phyloP scores from a whole-genome alignment of 2,329 filamentous ascomycete genomes.

The Scytalidium lignicola region DNA sequence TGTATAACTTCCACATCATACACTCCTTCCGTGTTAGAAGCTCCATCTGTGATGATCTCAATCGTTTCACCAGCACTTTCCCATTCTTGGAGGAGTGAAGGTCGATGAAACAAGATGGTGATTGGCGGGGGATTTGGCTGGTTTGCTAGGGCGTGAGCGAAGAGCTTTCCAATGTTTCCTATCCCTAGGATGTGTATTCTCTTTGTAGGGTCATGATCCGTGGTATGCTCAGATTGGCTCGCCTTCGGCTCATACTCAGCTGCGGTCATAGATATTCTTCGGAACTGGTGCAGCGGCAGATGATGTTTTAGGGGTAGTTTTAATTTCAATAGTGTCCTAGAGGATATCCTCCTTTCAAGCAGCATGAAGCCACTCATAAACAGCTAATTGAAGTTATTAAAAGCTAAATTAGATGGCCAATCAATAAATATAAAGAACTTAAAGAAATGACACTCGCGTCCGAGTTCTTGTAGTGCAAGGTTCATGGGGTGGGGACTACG shows the following conservation, averaged over 20 bases:
- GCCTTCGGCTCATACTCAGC: background rate
- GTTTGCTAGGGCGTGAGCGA: conserved; percentile 65
- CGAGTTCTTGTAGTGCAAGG: too few species aligned
- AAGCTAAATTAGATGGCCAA: too few species aligned
- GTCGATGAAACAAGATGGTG: conserved; percentile 72
- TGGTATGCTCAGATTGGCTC: background rate
- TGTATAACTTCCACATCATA: conserved; percentile 17
- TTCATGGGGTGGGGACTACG: too few species aligned
- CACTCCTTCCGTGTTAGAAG: conserved; percentile 13
- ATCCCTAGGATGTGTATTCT: conserved; percentile 74
- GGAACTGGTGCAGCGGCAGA: background rate
- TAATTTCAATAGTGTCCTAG: background rate
- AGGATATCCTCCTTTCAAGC: background rate
- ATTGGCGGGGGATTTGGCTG: conserved; percentile 58
- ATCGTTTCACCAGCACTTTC: conserved; percentile 12
- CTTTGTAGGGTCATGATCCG: conserved; percentile 7
- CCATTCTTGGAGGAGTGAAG: conserved; percentile 45
- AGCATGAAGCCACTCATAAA: background rate
- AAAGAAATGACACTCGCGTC: too few species aligned
- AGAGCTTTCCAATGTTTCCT: conserved; percentile 75
- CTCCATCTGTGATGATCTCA: conserved; percentile 15
- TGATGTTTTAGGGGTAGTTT: background rate
- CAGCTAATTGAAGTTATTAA: background rate
- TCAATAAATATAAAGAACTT: too few species aligned
- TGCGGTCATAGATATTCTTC: background rate